Evolutionary conservation across 352 stramenopile species (phyloP).

Genomic region (Phytopythium kandeliae): DNA sequence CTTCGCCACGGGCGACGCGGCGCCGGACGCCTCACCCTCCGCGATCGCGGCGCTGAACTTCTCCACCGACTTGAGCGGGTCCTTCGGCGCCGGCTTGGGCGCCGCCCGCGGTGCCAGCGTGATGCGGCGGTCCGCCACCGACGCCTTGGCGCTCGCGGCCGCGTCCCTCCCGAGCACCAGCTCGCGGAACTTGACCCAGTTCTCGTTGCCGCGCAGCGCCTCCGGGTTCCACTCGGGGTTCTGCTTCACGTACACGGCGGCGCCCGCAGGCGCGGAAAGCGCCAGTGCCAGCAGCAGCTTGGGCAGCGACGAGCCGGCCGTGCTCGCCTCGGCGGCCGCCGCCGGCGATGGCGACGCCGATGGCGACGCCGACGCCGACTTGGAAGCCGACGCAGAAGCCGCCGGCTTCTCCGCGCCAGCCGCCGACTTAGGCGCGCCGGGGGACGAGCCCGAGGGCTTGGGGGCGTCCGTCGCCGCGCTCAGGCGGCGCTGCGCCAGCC

Average conservation of each 20-base stretch:
- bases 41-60: conserved; percentile 42
- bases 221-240: conserved; percentile 78
- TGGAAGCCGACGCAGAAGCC: too few relatives aligned
- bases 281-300: conserved; percentile 45
- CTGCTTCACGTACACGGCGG: conserved; percentile 65
- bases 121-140: conserved; percentile 8
- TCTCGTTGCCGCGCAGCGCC: conserved; percentile 44
- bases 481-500: conserved; percentile 3
- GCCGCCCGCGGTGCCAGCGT: conserved; percentile 10
- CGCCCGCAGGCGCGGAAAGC: conserved; percentile 43
- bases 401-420: background rate
- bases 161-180: conserved; percentile 45
- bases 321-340: conserved; percentile 21
- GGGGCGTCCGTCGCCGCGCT: conserved; percentile 1
- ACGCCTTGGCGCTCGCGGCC: background rate
- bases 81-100: conserved; percentile 10
- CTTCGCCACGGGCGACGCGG: conserved; percentile 11
- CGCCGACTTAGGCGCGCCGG: background rate
- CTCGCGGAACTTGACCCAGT: conserved; percentile 73
- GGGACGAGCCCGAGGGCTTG: background rate
- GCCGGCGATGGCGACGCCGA: conserved; percentile 9
- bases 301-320: conserved; percentile 31
- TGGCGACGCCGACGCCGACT: too few relatives aligned
- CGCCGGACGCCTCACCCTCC: conserved; percentile 24
- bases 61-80: conserved; percentile 26